Percentiles rank a stretch among this genome's conserved stretches.
Evolutionary conservation across 129 eudicot species (phyloP).

Genomic region (Deinandra increscens): DNA sequence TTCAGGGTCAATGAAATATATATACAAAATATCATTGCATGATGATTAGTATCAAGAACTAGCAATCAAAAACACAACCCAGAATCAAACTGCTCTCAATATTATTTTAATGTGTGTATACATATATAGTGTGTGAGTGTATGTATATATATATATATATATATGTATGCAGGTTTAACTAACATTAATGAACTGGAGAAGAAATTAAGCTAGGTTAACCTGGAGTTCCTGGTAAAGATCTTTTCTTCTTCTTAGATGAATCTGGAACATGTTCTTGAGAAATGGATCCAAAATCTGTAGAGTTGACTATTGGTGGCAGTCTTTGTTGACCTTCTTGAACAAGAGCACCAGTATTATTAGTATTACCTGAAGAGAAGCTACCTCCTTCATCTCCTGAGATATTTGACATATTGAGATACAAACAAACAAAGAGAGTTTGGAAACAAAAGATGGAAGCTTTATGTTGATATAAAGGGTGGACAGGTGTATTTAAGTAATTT

Average conservation of each 20-base stretch:
- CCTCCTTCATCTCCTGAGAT: constrained; percentile 36
- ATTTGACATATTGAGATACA: constrained; percentile 37
- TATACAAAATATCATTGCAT: neutral
- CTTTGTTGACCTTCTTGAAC: constrained; percentile 37
- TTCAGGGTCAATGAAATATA: too few species aligned
- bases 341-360: constrained; percentile 12
- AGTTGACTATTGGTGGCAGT: constrained; percentile 20
- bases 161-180: neutral
- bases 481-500: constrained; percentile 21
- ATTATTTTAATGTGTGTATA: neutral
- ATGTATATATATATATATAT: neutral
- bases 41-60: constrained; percentile 5
- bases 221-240: constrained; percentile 48
- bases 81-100: neutral
- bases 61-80: neutral
- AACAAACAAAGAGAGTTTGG: constrained; percentile 26
- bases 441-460: constrained; percentile 24
- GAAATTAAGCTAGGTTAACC: constrained; percentile 17
- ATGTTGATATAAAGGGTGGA: constrained; percentile 14
- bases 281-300: constrained; percentile 28
- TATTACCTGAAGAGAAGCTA: constrained; percentile 40
- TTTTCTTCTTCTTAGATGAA: constrained; percentile 43
- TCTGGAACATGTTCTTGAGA: constrained; percentile 34
- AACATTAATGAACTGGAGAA: neutral
- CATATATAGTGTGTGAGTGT: neutral